These are phyloP conservation scores for Verticillium longisporum DNA, from an alignment of 2,329 filamentous ascomycete genomes.

Conservation along the genomic window DNA sequence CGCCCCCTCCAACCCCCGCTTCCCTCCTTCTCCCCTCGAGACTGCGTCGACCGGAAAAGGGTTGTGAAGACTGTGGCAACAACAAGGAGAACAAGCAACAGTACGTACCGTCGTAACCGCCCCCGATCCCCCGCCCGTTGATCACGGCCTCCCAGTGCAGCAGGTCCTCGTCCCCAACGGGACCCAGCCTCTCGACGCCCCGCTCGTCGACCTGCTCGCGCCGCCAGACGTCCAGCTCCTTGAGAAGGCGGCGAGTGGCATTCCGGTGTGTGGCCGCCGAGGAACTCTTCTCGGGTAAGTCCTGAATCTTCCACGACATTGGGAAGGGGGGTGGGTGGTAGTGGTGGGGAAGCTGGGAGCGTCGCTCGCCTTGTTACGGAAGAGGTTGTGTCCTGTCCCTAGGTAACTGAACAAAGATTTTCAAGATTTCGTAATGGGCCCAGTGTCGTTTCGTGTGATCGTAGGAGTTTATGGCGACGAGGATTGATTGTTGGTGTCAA, in stretches of 20 bases:
- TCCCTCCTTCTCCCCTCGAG: too few relatives aligned
- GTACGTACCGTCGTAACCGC: conserved; percentile 48
- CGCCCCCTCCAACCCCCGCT: too few relatives aligned
- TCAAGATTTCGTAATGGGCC: background rate
- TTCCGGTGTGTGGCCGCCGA: conserved; percentile 10
- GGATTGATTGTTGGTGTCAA: too few relatives aligned
- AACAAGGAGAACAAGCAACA: background rate
- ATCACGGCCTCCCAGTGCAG: conserved; percentile 54
- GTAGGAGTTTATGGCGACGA: background rate
- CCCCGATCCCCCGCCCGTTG: conserved; percentile 48
- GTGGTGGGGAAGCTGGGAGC: background rate
- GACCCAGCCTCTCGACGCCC: conserved; percentile 54
- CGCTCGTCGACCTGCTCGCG: conserved; percentile 39
- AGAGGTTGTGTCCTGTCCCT: background rate
- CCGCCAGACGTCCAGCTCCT: conserved; percentile 49
- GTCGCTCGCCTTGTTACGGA: background rate
- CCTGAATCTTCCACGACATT: conserved; percentile 13
- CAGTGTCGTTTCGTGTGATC: background rate
- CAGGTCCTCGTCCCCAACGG: conserved; percentile 46
- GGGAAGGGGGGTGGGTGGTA: background rate
- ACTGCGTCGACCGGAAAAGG: background rate
- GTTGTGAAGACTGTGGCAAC: too few relatives aligned
- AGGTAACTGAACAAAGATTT: background rate
- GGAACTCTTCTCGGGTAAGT: conserved; percentile 8
- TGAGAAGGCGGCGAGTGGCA: conserved; percentile 50